Evolutionary conservation across 805 yeast species (phyloP), one percentile per base, ranked within the genome.

Genomic region (Saccharomycopsis capsularis): DNA sequence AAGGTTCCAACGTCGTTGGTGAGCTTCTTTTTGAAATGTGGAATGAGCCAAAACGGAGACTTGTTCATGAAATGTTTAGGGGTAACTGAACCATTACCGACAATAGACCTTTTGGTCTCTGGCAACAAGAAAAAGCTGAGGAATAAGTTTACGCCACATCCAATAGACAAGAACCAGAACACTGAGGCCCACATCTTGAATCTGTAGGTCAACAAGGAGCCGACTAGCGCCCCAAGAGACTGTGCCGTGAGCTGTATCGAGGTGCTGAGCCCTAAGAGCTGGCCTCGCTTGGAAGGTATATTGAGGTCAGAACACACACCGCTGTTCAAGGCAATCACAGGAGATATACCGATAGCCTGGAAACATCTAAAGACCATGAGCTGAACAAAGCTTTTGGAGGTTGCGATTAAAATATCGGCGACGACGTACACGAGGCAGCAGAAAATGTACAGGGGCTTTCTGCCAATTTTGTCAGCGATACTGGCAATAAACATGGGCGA

Each of bases 161-260:
- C 78, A 24, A 83, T 79, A 1, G 84, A 79, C 47, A 85, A 63
- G 54, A 87, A 84, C 78, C 86, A 78, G 57, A 84, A 83, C 13
- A 81, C 75, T 0, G 87, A 77, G 56, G 89, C 70, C 95, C 96
- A 88, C 9, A 46, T n/a, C 18, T 76, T 69, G 19, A 68, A 54
- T 1, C 62, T 64, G 11, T 73, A 74, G 50, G 69, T 85, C 60
- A 76, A 56, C 1, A 67, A 65, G 2, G 79, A 70, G 4, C 82
- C 81, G 21, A 87, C 66, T n/a, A 89, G 65, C 0, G 93, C 88
- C 9, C 95, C 90, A 55, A 87, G 70, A 2, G 87, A 88, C 57
- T 81, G 82, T 1, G 95, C 95, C 4, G 84, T 57, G 30, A 83
- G 70, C 16, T 81, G 77, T 40, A 80, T 67, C 0, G 95, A 91